Evolutionary conservation across 345 rosid species (phyloP), one percentile per base, ranked within the genome.

Genomic region (Rhizophora apiculata): DNA sequence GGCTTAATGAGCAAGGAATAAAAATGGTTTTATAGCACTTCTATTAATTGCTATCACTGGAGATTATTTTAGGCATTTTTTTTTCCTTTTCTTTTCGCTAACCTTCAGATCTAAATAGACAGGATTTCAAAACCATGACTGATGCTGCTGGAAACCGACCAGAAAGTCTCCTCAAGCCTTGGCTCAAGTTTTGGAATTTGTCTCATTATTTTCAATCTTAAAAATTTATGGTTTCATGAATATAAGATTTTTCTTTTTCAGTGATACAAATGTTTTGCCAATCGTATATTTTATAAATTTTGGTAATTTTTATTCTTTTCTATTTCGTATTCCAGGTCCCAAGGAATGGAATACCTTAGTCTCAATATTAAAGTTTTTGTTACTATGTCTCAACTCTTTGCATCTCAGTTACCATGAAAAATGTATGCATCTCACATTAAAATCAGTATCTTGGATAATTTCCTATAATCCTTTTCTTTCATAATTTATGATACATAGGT

Each of bases 71-170:
- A 4, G 5, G n/a, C n/a, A n/a, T n/a, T n/a, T n/a, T 31, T 1
- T 32, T 32, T 32, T 32, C 6, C 5, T 32, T 32, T 32, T 32
- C 34, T 32, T 32, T 32, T 32, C 6, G 1, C 34, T 32, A 32
- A 32, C 0, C 34, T 32, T 32, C 34, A 32, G 34, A 32, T 48
- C 36, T 6, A 32, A 32, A 32, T 6, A 32, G 6, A 6, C 36
- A 64, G 97, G 93, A 93, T 84, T 82, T 91, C 32, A 79, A 74
- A 83, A 97, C 91, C 18, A 91, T 93, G 98, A 93, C 98, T 56
- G 87, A 73, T 78, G 89, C 94, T 78, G 98, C 96, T 62, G 93
- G 94, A 67, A 81, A 68, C 62, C 82, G 90, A 59, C 98, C 98
- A 4, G 94, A 91, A 59, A 75, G 89, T 76, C 93, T 91, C 62